Base-by-base conservation (phyloP, 78 protist species). In the Dictyostelium capitatum region DNA sequence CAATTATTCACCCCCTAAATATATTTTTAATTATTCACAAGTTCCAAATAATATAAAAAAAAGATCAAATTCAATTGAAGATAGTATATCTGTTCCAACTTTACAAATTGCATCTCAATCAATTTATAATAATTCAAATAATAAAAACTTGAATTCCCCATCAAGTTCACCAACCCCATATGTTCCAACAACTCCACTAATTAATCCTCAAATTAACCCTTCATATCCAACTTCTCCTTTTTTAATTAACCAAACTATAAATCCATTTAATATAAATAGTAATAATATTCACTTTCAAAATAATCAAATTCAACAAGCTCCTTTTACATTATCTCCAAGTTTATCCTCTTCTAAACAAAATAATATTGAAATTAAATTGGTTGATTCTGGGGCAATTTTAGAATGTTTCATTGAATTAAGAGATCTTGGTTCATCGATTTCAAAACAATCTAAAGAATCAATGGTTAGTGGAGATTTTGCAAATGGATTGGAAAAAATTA, bases 381-480 rank as follows among this genome's bases (percentile, higher is more conserved):
- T 82, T 50, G 90, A 83, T 73, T 84, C 91, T 23, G 91, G 91
- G 0, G 75, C 81, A 6, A 74, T 84, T n/a, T 43, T 84, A 14
- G 91, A 84, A 56, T 74, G 91, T 59, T 84, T 84, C 47, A 84
- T 84, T 14, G 91, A 84, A 48, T 51, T 84, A 4, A 51, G 91
- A 47, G 91, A 84, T 73, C 28, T 84, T 11, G 91, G 91, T 1
- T 84, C 91, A 53, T 54, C 91, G 6, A 73, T 84, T 25, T 84
- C 91, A 19, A 84, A 84, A 59, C 91, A 84, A 47, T 84, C 91
- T 6, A 84, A 84, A 59, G 91, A 84, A 25, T 70, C 91, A 11
- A 84, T 84, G 91, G 82, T 84, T 0, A 74, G 80, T 54, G 91
- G 91, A 53, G 91, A 84, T 20, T 84, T 84, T 74, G 79, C 28